phyloP scores from a whole-genome alignment of 805 yeast genomes.

The Metschnikowia anglica region DNA sequence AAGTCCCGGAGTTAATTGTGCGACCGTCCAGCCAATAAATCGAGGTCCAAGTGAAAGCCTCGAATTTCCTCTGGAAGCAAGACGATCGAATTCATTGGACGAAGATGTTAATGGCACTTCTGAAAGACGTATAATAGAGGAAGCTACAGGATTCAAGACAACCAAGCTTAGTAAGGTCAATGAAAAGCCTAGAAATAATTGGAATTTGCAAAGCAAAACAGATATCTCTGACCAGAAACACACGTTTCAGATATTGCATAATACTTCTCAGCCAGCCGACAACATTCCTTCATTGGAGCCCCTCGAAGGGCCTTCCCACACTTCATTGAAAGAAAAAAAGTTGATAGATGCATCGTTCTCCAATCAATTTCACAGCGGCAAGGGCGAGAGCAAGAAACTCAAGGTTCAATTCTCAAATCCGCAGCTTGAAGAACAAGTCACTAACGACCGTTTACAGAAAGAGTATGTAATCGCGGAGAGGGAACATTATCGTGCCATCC shows the following conservation, averaged over 20 bases:
- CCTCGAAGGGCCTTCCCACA: background rate
- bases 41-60: background rate
- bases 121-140: background rate
- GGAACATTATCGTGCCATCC: slow-evolving; percentile 18
- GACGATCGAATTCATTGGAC: background rate
- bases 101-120: background rate
- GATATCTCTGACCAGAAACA: background rate
- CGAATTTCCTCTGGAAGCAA: background rate
- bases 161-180: background rate
- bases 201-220: background rate
- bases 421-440: slow-evolving; percentile 22
- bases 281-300: background rate
- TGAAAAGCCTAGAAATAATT: background rate
- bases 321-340: background rate
- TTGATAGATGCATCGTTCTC: background rate
- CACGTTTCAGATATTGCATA: background rate
- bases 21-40: background rate
- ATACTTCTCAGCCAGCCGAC: background rate
- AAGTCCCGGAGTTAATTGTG: background rate
- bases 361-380: background rate
- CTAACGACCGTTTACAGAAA: slow-evolving; percentile 5
- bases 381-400: background rate
- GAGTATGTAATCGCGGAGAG: slow-evolving; percentile 19
- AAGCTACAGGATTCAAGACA: background rate
- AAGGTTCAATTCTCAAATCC: slow-evolving; percentile 23